These are phyloP conservation scores for Phytophthora palmivora DNA, from an alignment of 352 stramenopile species.

Conservation along the genomic window DNA sequence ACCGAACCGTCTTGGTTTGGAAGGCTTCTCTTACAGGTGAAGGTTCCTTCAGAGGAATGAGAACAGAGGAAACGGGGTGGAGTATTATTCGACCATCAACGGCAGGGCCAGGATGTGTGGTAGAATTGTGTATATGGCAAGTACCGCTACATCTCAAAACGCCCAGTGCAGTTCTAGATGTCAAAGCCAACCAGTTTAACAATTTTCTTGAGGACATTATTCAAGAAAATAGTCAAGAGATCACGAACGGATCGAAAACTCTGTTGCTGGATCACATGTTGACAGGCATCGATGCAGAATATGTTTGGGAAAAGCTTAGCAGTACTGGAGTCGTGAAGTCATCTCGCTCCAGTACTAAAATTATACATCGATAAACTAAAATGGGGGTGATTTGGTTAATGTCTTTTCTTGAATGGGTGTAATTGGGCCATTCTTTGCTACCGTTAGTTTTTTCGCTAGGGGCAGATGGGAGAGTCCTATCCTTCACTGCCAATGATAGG, in stretches of 20 bases:
- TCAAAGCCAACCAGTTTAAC: constrained; percentile 1
- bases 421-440: no score
- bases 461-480: no score
- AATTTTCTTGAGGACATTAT: constrained; percentile 8
- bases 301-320: no score
- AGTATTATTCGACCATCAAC: constrained; percentile 9
- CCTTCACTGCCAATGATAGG: no score
- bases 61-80: constrained; percentile 15
- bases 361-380: no score
- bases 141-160: background rate
- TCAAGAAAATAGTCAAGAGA: constrained; percentile 17
- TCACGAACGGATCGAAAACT: constrained; percentile 7
- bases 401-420: no score
- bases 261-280: constrained; percentile 12
- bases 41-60: background rate
- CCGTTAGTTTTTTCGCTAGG: no score
- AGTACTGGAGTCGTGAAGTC: no score
- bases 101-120: background rate
- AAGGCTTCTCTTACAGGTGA: no score
- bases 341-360: no score
- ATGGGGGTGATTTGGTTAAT: no score
- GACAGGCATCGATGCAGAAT: background rate
- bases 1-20: constrained; percentile 6
- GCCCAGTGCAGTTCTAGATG: background rate
- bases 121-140: constrained; percentile 12